Evolutionary conservation across 257 asterid species (phyloP).

Genomic region (Forsythia viridissima): DNA sequence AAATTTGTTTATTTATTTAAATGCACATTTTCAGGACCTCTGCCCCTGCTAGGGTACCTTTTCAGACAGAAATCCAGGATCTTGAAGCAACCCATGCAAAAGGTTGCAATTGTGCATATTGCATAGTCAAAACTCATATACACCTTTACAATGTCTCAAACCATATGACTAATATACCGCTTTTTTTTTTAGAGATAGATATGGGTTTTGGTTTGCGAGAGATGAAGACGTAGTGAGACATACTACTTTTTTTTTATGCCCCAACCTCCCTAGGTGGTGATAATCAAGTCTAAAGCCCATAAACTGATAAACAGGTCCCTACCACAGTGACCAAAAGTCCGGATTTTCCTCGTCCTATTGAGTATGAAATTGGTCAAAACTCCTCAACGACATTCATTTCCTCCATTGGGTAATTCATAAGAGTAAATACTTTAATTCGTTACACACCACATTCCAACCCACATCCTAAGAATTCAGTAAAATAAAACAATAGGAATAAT

Average conservation of each 20-base stretch:
- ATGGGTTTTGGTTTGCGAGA: too few relatives aligned
- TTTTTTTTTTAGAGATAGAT: too few relatives aligned
- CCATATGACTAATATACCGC: not conserved
- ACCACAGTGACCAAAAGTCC: not conserved
- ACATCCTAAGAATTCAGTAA: not conserved
- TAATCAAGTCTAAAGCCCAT: not conserved
- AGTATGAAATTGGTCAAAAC: not conserved
- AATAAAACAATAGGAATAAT: not conserved
- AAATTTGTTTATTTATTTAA: too few relatives aligned
- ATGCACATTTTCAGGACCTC: too few relatives aligned
- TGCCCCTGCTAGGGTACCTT: not conserved
- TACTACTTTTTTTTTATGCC: too few relatives aligned
- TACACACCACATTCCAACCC: not conserved
- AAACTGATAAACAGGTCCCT: not conserved
- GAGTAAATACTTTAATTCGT: not conserved
- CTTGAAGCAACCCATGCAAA: not conserved
- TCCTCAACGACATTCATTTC: not conserved
- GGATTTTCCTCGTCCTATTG: not conserved
- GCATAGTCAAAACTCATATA: not conserved
- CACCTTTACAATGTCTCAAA: not conserved
- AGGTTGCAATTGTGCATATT: not conserved
- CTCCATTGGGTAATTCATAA: not conserved
- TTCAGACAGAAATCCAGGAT: not conserved
- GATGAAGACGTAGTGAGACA: too few relatives aligned
- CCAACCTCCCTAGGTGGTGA: too few relatives aligned